Conservation (phyloP, 495 filamentous ascomycete genomes). For the Umbilicaria muhlenbergii region DNA sequence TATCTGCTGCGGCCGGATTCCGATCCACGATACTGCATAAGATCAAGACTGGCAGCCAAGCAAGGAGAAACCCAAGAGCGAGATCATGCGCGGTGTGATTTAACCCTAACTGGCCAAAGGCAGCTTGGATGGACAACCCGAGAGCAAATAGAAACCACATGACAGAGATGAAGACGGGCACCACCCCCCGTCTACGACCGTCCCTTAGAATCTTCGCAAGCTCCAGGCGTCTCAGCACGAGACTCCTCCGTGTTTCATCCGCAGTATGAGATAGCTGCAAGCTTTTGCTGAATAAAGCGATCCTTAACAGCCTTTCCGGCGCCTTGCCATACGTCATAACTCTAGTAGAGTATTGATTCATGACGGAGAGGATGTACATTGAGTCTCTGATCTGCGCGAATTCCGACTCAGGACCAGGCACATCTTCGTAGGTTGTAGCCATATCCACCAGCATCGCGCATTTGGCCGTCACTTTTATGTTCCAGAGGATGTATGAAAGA, state of each 20-base stretch:
- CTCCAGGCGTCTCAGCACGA: constrained; percentile 9
- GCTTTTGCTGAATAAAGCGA: constrained; percentile 24
- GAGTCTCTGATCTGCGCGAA: constrained; percentile 27
- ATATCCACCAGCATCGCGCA: constrained; percentile 31
- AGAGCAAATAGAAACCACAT: constrained; percentile 20
- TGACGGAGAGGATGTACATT: constrained; percentile 25
- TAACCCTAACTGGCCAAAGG: constrained; percentile 24
- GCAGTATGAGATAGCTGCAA: constrained; percentile 7
- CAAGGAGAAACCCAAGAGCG: constrained; percentile 28
- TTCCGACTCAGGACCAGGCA: constrained; percentile 13
- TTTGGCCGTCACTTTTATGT: constrained; percentile 29
- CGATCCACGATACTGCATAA: constrained; percentile 30
- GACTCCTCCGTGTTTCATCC: neutral
- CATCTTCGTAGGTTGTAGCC: constrained; percentile 18
- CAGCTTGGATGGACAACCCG: constrained; percentile 26
- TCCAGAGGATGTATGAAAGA: constrained; percentile 28
- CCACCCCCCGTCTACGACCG: constrained; percentile 15
- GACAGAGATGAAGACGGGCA: constrained; percentile 21
- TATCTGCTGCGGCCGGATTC: constrained; percentile 25
- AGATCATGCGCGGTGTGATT: constrained; percentile 28
- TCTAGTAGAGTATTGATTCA: constrained; percentile 29
- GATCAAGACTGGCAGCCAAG: constrained; percentile 33
- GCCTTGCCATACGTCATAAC: constrained; percentile 6
- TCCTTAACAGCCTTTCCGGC: constrained; percentile 21
- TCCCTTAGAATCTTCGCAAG: constrained; percentile 16